Evolutionary conservation across 164 flowering plant genomes (phyloP), one percentile per base, ranked within the genome.

Genomic region (Vitis cinerea): DNA sequence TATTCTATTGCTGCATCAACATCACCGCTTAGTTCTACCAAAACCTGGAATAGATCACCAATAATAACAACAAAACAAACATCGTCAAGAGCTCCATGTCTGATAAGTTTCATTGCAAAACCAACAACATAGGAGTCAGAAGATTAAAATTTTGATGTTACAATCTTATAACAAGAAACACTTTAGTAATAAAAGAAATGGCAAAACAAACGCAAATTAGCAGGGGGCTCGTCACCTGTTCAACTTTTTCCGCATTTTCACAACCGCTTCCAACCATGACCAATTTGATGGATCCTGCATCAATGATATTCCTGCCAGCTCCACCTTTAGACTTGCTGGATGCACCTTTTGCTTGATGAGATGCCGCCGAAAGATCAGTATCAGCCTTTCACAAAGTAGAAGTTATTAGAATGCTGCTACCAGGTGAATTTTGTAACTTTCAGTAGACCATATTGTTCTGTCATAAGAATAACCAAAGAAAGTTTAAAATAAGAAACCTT

Each of bases 1-100:
- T 78, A 80, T 74, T 92, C 97, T 78, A 87, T 83, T 63, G 98
- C 95, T 57, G 89, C 95, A 75, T 92, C 91, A 65, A 84, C 84
- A 80, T 94, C 92, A 48, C 97, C 95, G 78, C 74, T 78, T 65
- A 94, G 74, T 69, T 83, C 83, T 64, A 59, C 77, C 64, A 92
- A 82, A 70, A 86, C 81, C 97, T 92, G 79, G 50, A 60, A 72
- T 16, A 54, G 44, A 29, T 16, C 14, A 54, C 14, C 16, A 67
- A 48, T 59, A 57, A 70, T 2, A 29, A 17, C 66, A 19, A 47
- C 8, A 60, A 10, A 23, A 64, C 9, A 50, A 58, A 60, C 13
- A n/a, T 47, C 15, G 59, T 64, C 47, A 15, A 10, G 59, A 58
- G 59, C 48, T 64, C 68, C 23, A 30, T 37, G 8, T 29, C 23